Percentiles rank a stretch among this genome's conserved stretches.
These are phyloP conservation scores for Polytrichum commune DNA, from an alignment of 225 moss, liverwort and hornwort genomes.

Conservation along the genomic window DNA sequence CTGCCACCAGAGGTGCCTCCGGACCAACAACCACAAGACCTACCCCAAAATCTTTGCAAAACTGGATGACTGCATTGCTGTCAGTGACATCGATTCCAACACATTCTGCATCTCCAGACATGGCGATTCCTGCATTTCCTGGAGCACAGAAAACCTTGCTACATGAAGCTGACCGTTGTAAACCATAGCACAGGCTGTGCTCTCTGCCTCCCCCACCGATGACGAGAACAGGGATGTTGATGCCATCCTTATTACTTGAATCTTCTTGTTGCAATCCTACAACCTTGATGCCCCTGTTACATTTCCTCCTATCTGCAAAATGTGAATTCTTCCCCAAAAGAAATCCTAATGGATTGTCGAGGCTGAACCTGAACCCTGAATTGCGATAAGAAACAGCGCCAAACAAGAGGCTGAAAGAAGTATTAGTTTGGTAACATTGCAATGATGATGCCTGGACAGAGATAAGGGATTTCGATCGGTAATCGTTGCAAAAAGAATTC, in stretches of 20 bases:
- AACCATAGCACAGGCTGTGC: conserved; percentile 75
- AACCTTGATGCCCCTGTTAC: too few relatives aligned
- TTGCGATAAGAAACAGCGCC: too few relatives aligned
- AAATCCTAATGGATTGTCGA: too few relatives aligned
- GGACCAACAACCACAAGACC: conserved; percentile 89
- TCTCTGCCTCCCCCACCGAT: conserved; percentile 89
- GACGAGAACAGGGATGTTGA: conserved; percentile 54
- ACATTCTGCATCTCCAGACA: conserved; percentile 57
- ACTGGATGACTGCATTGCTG: conserved; percentile 57
- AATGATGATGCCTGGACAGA: too few relatives aligned
- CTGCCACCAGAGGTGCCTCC: conserved; percentile 83
- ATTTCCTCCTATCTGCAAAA: too few relatives aligned
- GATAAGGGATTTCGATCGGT: too few relatives aligned
- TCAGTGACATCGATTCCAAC: conserved; percentile 44
- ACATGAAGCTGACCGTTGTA: conserved; percentile 63
- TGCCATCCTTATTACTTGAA: not conserved
- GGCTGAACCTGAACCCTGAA: too few relatives aligned
- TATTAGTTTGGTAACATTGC: too few relatives aligned
- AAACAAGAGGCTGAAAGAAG: too few relatives aligned
- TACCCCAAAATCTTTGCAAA: conserved; percentile 53
- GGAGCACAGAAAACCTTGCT: conserved; percentile 75
- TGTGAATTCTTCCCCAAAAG: too few relatives aligned
- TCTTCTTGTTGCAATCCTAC: too few relatives aligned
- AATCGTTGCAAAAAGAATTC: too few relatives aligned
- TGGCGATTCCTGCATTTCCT: conserved; percentile 81